phyloP scores from a whole-genome alignment of 208 protist species.

The Leishmania martiniquensis region DNA sequence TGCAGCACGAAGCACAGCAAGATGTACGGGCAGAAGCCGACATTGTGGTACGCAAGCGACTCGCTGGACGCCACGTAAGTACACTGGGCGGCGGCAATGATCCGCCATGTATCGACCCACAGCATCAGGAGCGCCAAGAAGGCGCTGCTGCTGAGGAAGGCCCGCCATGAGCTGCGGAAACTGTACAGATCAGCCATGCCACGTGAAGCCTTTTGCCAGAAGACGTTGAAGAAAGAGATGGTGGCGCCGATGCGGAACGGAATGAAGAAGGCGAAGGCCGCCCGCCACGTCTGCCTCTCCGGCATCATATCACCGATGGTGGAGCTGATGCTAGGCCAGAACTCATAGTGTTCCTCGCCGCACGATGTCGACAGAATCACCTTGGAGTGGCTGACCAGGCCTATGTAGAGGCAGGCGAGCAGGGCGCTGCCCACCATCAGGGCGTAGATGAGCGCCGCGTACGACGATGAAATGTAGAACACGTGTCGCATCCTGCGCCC shows the following conservation, averaged over 20 bases:
- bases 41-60: slow-evolving; percentile 60
- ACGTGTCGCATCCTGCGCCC: slow-evolving; percentile 43
- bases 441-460: slow-evolving; percentile 65
- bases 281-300: slow-evolving; percentile 74
- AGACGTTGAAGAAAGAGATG: slow-evolving; percentile 61
- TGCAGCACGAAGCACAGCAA: slow-evolving; percentile 62
- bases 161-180: slow-evolving; percentile 23
- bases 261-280: slow-evolving; percentile 52
- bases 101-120: slow-evolving; percentile 49
- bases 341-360: slow-evolving; percentile 62
- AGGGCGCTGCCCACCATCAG: slow-evolving; percentile 47
- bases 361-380: slow-evolving; percentile 60
- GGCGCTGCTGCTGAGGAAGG: slow-evolving; percentile 51
- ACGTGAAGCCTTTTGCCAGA: slow-evolving; percentile 57
- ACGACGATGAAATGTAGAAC: slow-evolving; percentile 74
- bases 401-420: slow-evolving; percentile 57
- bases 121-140: slow-evolving; percentile 55
- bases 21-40: slow-evolving; percentile 64
- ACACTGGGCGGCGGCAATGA: slow-evolving; percentile 52
- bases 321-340: slow-evolving; percentile 81
- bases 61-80: slow-evolving; percentile 69
- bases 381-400: slow-evolving; percentile 39
- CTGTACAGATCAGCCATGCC: slow-evolving; percentile 51
- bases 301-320: slow-evolving; percentile 69
- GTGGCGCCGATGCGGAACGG: slow-evolving; percentile 58